Conservation (phyloP, 768 basidiomycete species). For the Suillus subaureus region DNA sequence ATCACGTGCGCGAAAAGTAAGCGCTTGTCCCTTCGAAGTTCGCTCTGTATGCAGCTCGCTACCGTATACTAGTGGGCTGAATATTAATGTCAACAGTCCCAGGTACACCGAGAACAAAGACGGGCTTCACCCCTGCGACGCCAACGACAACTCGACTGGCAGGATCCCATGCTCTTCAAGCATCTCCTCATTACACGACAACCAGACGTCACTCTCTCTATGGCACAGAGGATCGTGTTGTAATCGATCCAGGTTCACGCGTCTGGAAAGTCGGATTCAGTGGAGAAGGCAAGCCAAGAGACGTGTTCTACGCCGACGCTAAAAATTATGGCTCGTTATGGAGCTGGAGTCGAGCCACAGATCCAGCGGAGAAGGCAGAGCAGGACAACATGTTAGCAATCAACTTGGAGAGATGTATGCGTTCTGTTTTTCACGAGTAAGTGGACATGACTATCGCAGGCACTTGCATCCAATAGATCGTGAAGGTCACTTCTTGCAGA, state of each 20-base stretch:
- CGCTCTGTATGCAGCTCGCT: not conserved
- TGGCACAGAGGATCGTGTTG: constrained; percentile 93
- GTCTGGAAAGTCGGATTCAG: constrained; percentile 99
- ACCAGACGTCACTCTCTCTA: constrained; percentile 91
- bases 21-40: not conserved
- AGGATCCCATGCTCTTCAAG: constrained; percentile 51
- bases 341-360: constrained; percentile 57
- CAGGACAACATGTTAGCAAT: constrained; percentile 73
- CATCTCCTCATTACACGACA: constrained; percentile 84
- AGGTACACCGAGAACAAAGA: constrained; percentile 34
- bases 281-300: constrained; percentile 89
- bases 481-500: constrained; percentile 88
- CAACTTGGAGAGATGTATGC: constrained; percentile 65
- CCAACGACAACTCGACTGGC: constrained; percentile 58
- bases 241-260: constrained; percentile 92
- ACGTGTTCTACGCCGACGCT: constrained; percentile 71
- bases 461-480: constrained; percentile 20
- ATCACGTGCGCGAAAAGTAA: not conserved
- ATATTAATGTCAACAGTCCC: constrained; percentile 36
- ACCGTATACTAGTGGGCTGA: not conserved
- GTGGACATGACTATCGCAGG: constrained; percentile 27
- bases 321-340: constrained; percentile 53
- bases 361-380: constrained; percentile 63
- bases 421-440: constrained; percentile 86
- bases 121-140: constrained; percentile 39